Evolutionary conservation across 495 filamentous ascomycete species (phyloP).

Genomic region (Niebla homalea): DNA sequence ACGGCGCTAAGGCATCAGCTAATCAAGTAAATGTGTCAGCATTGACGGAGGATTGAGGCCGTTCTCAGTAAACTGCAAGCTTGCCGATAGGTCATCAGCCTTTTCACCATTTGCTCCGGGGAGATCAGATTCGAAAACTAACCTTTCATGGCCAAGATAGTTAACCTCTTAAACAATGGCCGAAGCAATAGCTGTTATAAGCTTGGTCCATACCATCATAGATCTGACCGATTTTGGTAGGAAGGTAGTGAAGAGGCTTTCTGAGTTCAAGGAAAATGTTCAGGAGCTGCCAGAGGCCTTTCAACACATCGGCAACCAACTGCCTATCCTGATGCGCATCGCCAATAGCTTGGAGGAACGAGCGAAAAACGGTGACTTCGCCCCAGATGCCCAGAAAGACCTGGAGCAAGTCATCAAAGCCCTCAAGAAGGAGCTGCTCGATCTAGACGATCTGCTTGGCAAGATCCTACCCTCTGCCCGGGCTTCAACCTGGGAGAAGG

Average conservation of each 20-base stretch:
- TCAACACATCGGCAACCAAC: constrained; percentile 18
- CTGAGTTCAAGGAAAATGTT: constrained; percentile 18
- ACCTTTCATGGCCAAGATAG: too few relatives aligned
- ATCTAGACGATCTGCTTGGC: constrained; percentile 4
- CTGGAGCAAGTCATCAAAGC: not conserved
- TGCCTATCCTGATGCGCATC: constrained; percentile 21
- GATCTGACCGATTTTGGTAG: constrained; percentile 26
- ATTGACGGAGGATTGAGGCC: too few relatives aligned
- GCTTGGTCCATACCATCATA: constrained; percentile 20
- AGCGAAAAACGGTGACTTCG: constrained; percentile 2
- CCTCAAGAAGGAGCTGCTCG: constrained; percentile 2
- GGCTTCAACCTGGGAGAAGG: constrained; percentile 11
- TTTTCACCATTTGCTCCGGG: too few relatives aligned
- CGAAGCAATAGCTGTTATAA: constrained; percentile 22
- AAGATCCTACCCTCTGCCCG: constrained; percentile 5
- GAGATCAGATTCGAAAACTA: too few relatives aligned
- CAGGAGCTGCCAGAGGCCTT: constrained; percentile 20
- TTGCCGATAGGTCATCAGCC: too few relatives aligned
- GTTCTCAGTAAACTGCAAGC: too few relatives aligned
- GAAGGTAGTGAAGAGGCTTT: constrained; percentile 19
- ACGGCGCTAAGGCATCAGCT: too few relatives aligned
- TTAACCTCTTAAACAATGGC: constrained; percentile 14
- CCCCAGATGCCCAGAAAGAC: not conserved
- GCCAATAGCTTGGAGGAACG: not conserved
- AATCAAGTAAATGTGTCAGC: too few relatives aligned